These are phyloP conservation scores for Recurvomyces mirabilis DNA, from an alignment of 495 filamentous ascomycete species.

Conservation along the genomic window DNA sequence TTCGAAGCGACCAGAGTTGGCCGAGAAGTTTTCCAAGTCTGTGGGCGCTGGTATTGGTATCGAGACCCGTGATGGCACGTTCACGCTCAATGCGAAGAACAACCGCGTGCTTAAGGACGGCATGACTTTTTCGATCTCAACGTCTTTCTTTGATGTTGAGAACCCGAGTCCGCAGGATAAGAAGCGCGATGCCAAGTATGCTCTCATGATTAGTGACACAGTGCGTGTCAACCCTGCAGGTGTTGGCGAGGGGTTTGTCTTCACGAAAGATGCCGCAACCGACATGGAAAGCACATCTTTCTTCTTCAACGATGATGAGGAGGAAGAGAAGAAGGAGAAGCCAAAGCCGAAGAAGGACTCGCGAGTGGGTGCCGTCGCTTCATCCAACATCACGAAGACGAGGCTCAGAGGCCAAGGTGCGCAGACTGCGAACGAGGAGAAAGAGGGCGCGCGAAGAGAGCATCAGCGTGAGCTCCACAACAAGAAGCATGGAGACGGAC, in stretches of 20 bases:
- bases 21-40: slow-evolving; percentile 83
- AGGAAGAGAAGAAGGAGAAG: slow-evolving; percentile 47
- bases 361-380: slow-evolving; percentile 70
- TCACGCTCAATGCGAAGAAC: slow-evolving; percentile 78
- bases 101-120: slow-evolving; percentile 74
- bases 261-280: slow-evolving; percentile 82
- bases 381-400: slow-evolving; percentile 86
- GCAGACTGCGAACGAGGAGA: slow-evolving; percentile 76
- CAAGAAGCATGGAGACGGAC: slow-evolving; percentile 81
- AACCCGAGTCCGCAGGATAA: slow-evolving; percentile 75
- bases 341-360: slow-evolving; percentile 77
- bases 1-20: slow-evolving; percentile 78
- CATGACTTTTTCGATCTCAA: slow-evolving; percentile 85
- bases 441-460: slow-evolving; percentile 73
- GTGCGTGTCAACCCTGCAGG: slow-evolving; percentile 42
- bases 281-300: slow-evolving; percentile 89
- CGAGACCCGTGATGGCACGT: slow-evolving; percentile 70
- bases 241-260: slow-evolving; percentile 68
- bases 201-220: slow-evolving; percentile 82
- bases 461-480: slow-evolving; percentile 84
- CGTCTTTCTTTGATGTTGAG: slow-evolving; percentile 77
- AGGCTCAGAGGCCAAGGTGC: slow-evolving; percentile 83
- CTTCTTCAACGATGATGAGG: slow-evolving; percentile 74
- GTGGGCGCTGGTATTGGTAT: slow-evolving; percentile 86
- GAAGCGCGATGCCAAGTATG: slow-evolving; percentile 67